Evolutionary conservation across 441 rosid genomes (phyloP).

Genomic region (Capsella rubella): DNA sequence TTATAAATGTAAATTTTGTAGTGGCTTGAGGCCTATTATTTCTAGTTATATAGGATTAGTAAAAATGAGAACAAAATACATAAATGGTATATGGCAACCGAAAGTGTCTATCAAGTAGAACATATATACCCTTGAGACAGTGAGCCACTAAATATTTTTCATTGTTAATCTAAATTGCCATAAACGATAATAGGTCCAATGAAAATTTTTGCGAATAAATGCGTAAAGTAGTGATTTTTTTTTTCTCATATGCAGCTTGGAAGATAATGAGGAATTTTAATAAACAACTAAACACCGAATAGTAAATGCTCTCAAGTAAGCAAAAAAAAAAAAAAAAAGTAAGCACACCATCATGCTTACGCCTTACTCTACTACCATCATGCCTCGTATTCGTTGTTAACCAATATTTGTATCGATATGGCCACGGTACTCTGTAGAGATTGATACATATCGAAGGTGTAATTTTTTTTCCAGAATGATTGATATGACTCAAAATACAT

Average conservation of each 20-base stretch:
- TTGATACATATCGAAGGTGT: neutral
- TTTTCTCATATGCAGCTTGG: conserved; percentile 8
- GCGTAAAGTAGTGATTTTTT: conserved; percentile 22
- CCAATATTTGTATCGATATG: neutral
- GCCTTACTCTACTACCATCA: neutral
- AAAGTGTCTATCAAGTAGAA: conserved; percentile 13
- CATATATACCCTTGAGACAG: conserved; percentile 19
- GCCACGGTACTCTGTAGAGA: neutral
- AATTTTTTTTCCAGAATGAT: neutral
- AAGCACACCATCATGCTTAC: neutral
- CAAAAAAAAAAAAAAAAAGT: too few species aligned
- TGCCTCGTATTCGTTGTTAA: neutral
- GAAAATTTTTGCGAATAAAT: conserved; percentile 20
- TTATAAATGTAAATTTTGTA: neutral
- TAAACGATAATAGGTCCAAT: conserved; percentile 30
- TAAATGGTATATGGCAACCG: conserved; percentile 27
- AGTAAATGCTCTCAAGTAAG: neutral
- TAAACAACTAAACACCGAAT: neutral
- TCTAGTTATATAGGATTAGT: conserved; percentile 4
- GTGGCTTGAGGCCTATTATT: neutral
- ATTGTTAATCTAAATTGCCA: neutral
- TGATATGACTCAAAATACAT: too few species aligned
- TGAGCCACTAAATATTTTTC: neutral
- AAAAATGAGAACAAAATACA: conserved; percentile 14
- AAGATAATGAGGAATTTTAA: neutral